These are phyloP conservation scores for Naegleria fowleri DNA, from an alignment of 208 protist genomes.

Conservation along the genomic window DNA sequence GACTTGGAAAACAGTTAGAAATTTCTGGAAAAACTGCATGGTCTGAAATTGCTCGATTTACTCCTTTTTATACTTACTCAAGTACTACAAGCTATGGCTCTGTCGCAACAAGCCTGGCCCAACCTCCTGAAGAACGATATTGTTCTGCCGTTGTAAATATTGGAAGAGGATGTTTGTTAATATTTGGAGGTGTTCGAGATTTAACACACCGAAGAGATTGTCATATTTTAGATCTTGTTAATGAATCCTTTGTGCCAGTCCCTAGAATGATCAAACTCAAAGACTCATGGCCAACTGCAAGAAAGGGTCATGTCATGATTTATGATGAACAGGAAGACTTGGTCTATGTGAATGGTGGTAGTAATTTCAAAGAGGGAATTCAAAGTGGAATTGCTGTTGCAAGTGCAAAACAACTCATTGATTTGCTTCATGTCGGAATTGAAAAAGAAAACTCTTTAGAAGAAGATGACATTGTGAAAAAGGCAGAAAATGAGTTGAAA, in stretches of 20 bases:
- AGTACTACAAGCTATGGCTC: neutral
- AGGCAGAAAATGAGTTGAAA: conserved; percentile 11
- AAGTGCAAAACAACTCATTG: neutral
- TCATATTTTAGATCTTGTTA: neutral
- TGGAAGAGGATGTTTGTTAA: conserved; percentile 15
- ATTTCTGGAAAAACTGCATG: neutral
- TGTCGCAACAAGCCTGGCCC: neutral
- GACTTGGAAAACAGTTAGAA: neutral
- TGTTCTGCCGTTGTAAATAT: neutral
- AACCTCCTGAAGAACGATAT: neutral
- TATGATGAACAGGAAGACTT: neutral
- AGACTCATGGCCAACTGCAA: neutral
- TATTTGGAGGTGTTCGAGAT: conserved; percentile 18
- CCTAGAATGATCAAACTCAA: neutral
- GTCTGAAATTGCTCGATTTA: neutral
- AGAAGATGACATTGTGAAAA: neutral
- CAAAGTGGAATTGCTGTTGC: neutral
- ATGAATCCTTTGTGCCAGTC: neutral
- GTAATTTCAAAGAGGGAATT: neutral
- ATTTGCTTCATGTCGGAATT: neutral
- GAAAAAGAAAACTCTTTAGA: neutral
- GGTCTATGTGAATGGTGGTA: neutral
- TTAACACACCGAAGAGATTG: neutral
- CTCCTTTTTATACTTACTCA: neutral
- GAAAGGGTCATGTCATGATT: neutral